These are phyloP conservation scores for Colletotrichum magnum DNA, from an alignment of 2,329 filamentous ascomycete species.

Conservation along the genomic window DNA sequence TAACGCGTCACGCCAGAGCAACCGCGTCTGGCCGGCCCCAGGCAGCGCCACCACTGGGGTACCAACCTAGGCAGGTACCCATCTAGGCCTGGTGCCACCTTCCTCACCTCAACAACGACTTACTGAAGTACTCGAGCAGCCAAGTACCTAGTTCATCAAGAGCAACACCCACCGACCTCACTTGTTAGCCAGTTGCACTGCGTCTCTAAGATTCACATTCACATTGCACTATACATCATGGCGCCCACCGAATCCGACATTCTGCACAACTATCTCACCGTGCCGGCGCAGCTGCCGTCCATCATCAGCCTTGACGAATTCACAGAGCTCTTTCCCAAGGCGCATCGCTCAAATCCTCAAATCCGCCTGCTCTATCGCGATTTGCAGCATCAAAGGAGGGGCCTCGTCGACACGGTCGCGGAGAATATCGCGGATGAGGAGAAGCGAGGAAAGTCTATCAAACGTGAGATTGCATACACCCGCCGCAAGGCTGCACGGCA, in stretches of 20 bases:
- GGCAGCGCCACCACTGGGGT: slow-evolving; percentile 11
- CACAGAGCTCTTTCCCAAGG: slow-evolving; percentile 80
- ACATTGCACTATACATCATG: slow-evolving; percentile 62
- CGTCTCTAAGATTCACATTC: neutral
- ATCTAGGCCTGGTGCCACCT: neutral
- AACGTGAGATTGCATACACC: slow-evolving; percentile 69
- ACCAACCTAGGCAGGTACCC: too few relatives aligned
- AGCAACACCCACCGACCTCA: neutral
- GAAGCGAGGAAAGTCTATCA: slow-evolving; percentile 70
- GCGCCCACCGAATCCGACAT: slow-evolving; percentile 82
- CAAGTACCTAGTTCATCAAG: neutral
- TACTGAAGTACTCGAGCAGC: too few relatives aligned
- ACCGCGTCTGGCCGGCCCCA: slow-evolving; percentile 24
- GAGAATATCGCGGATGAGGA: slow-evolving; percentile 76
- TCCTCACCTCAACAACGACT: slow-evolving; percentile 5
- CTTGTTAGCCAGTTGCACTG: neutral
- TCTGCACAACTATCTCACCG: slow-evolving; percentile 82
- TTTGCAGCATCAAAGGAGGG: slow-evolving; percentile 80
- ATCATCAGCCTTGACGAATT: slow-evolving; percentile 83
- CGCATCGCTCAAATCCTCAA: slow-evolving; percentile 75
- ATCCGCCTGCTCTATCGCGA: slow-evolving; percentile 83
- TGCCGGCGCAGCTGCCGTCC: slow-evolving; percentile 80
- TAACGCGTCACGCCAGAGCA: slow-evolving; percentile 34
- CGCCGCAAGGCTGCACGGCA: slow-evolving; percentile 67
- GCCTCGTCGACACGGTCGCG: slow-evolving; percentile 77